A percentile compares a stretch with the other conserved stretches of the same genome.
Conservation (phyloP, 305 asterid species). For the Ilex paraguariensis region DNA sequence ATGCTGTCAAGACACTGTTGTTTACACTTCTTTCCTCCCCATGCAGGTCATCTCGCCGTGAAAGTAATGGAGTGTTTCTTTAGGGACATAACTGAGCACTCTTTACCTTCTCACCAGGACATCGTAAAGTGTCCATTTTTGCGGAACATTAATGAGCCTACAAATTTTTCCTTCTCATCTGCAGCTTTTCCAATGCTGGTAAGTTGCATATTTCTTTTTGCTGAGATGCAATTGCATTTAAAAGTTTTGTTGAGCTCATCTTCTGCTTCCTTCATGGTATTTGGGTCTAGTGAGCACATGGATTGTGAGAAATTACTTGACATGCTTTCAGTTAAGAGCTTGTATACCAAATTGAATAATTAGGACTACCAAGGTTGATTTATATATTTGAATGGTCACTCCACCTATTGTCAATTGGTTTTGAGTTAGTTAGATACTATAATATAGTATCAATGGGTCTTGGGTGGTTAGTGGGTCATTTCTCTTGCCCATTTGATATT, state of each 20-base stretch:
- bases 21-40: constrained; percentile 14
- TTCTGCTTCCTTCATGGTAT: neutral
- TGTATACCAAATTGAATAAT: no score
- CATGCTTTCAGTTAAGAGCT: no score
- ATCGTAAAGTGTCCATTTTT: constrained; percentile 77
- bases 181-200: constrained; percentile 57
- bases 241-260: neutral
- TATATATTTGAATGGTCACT: no score
- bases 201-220: constrained; percentile 21
- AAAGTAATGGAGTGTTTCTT: constrained; percentile 55
- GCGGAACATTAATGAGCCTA: constrained; percentile 88
- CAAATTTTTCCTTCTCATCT: constrained; percentile 64
- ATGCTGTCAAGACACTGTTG: neutral
- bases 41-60: constrained; percentile 38
- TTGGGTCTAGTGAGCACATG: no score
- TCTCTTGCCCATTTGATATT: no score
- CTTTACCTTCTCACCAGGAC: constrained; percentile 51
- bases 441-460: no score
- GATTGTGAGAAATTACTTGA: no score
- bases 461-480: no score
- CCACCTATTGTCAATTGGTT: no score
- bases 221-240: neutral
- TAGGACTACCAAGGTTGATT: no score
- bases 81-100: constrained; percentile 50
- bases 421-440: no score